These are phyloP conservation scores for Termitomyces sp. DNA, from an alignment of 768 basidiomycete species.

Conservation along the genomic window DNA sequence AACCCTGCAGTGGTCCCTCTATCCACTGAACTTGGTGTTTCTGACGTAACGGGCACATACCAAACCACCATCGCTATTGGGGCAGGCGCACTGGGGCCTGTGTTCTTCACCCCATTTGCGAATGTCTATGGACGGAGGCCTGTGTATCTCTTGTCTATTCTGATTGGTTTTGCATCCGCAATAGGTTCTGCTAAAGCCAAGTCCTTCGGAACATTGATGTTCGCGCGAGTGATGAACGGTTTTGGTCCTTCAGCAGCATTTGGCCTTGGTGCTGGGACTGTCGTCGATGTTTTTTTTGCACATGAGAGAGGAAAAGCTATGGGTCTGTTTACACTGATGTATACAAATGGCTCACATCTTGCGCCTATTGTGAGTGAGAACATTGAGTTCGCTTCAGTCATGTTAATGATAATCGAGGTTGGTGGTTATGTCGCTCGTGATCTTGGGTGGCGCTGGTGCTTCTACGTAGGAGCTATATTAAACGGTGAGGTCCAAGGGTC, in stretches of 20 bases:
- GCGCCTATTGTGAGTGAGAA: constrained; percentile 31
- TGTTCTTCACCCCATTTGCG: constrained; percentile 33
- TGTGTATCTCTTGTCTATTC: constrained; percentile 27
- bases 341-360: constrained; percentile 34
- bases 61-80: constrained; percentile 34
- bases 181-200: constrained; percentile 22
- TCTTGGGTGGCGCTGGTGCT: constrained; percentile 38
- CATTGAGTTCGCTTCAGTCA: neutral
- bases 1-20: constrained; percentile 34
- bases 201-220: constrained; percentile 26
- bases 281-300: constrained; percentile 29
- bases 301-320: constrained; percentile 37
- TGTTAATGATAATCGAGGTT: constrained; percentile 14
- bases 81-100: constrained; percentile 27
- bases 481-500: constrained; percentile 17
- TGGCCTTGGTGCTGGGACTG: constrained; percentile 32
- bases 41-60: constrained; percentile 32
- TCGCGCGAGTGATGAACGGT: constrained; percentile 31
- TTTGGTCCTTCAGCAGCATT: constrained; percentile 29
- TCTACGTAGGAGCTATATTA: constrained; percentile 38
- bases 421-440: constrained; percentile 32
- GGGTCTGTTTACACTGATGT: constrained; percentile 36
- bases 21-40: constrained; percentile 28
- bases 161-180: constrained; percentile 20
- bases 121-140: constrained; percentile 35